A percentile compares a stretch with the other conserved stretches of the same genome.
phyloP scores from a whole-genome alignment of 129 eudicot genomes.

The Chrysanthemum lavandulifolium region DNA sequence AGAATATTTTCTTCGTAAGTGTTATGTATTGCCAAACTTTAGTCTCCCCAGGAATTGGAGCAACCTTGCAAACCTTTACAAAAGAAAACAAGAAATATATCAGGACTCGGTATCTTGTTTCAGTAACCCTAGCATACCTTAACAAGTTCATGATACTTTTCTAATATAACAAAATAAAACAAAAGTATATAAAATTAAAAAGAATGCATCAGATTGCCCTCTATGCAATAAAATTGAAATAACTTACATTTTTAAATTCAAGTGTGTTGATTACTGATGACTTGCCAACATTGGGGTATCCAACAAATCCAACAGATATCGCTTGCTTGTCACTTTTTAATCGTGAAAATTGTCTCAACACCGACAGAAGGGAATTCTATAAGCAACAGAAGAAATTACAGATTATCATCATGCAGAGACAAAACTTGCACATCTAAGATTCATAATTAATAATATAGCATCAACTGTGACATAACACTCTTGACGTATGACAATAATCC shows the following conservation, averaged over 20 bases:
- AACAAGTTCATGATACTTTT: not conserved
- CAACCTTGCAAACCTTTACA: conserved; percentile 88
- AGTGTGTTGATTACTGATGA: conserved; percentile 95
- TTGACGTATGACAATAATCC: not conserved
- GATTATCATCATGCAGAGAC: not conserved
- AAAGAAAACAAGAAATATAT: conserved; percentile 1
- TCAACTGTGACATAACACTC: not conserved
- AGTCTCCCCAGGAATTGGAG: conserved; percentile 99
- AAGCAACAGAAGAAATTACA: conserved; percentile 20
- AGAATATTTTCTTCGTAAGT: conserved; percentile 89
- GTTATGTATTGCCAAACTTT: conserved; percentile 99
- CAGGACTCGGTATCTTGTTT: not conserved
- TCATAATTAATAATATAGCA: not conserved
- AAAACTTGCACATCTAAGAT: conserved; percentile 6
- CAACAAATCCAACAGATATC: conserved; percentile 95
- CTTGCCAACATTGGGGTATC: conserved; percentile 98
- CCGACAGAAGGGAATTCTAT: conserved; percentile 88
- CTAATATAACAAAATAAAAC: too few relatives aligned
- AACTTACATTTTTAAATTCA: conserved; percentile 79
- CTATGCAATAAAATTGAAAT: not conserved
- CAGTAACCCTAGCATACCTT: too few relatives aligned
- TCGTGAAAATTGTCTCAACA: conserved; percentile 89
- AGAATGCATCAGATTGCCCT: not conserved
- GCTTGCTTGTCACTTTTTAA: conserved; percentile 95
- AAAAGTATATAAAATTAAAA: too few relatives aligned